A percentile compares a stretch with the other conserved stretches of the same genome.
phyloP scores from a whole-genome alignment of 345 rosid genomes.

The Lepidium aucheri region DNA sequence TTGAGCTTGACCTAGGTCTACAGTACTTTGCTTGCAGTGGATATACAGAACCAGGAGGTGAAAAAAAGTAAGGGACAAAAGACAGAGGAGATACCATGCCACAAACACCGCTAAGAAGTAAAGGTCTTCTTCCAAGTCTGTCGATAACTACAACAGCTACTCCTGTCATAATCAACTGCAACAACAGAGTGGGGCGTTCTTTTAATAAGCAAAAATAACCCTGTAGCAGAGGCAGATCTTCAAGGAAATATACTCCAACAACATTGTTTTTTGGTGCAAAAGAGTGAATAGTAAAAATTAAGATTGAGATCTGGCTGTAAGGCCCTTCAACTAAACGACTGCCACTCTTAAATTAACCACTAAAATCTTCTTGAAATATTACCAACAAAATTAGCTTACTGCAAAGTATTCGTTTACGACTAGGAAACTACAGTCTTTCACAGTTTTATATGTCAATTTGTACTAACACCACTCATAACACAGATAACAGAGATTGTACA shows the following conservation, averaged over 20 bases:
- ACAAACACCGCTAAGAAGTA: constrained; percentile 82
- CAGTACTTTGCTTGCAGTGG: not conserved
- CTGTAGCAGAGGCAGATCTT: not conserved
- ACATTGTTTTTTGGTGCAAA: not conserved
- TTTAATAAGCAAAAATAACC: not conserved
- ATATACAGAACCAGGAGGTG: not conserved
- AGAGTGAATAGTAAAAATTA: not conserved
- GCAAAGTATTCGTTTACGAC: not conserved
- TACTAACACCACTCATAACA: not conserved
- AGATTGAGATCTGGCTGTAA: not conserved
- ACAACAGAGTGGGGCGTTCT: not conserved
- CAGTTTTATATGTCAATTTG: not conserved
- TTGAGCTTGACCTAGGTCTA: not conserved
- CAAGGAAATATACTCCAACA: not conserved
- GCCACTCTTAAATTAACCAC: not conserved
- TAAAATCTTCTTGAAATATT: not conserved
- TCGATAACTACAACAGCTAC: constrained; percentile 76
- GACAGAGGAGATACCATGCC: constrained; percentile 57
- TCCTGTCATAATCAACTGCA: constrained; percentile 91
- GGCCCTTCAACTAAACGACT: not conserved
- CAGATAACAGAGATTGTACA: constrained; percentile 1
- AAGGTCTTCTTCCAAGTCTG: constrained; percentile 90
- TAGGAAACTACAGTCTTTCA: not conserved
- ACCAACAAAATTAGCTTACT: not conserved
- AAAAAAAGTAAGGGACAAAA: not conserved